Evolutionary conservation across 2,329 filamentous ascomycete genomes (phyloP).

Genomic region (Epichloe sp.): DNA sequence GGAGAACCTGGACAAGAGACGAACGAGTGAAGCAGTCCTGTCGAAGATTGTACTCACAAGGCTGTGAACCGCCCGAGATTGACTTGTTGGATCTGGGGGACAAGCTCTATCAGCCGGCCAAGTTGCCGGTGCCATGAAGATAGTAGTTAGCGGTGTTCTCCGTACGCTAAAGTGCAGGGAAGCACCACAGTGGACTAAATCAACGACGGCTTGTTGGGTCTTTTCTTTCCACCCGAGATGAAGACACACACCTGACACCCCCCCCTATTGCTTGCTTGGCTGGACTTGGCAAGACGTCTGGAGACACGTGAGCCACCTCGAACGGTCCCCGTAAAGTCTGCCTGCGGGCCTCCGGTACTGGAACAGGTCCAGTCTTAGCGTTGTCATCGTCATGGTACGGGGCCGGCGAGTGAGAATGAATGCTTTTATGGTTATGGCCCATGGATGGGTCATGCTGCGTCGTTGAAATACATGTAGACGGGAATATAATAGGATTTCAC

Average conservation of each 20-base stretch:
- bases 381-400: not conserved
- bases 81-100: too few species aligned
- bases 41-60: too few species aligned
- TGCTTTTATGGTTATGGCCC: not conserved
- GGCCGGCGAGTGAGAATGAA: not conserved
- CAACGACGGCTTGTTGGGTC: not conserved
- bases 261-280: not conserved
- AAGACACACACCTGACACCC: too few species aligned
- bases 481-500: conserved; percentile 6
- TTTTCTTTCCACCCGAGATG: conserved; percentile 1
- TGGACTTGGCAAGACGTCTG: not conserved
- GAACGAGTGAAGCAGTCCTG: too few species aligned
- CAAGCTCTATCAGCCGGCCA: too few species aligned
- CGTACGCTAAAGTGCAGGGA: not conserved
- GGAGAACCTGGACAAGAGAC: too few species aligned
- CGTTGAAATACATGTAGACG: not conserved
- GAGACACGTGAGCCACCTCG: not conserved
- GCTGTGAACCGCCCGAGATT: too few species aligned
- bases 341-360: not conserved
- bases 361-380: not conserved
- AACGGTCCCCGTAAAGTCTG: conserved; percentile 4
- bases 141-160: not conserved
- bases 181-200: not conserved
- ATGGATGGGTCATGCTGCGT: not conserved
- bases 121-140: too few species aligned